Conservation (phyloP, 805 yeast species). For the Starmerella cellae region DNA sequence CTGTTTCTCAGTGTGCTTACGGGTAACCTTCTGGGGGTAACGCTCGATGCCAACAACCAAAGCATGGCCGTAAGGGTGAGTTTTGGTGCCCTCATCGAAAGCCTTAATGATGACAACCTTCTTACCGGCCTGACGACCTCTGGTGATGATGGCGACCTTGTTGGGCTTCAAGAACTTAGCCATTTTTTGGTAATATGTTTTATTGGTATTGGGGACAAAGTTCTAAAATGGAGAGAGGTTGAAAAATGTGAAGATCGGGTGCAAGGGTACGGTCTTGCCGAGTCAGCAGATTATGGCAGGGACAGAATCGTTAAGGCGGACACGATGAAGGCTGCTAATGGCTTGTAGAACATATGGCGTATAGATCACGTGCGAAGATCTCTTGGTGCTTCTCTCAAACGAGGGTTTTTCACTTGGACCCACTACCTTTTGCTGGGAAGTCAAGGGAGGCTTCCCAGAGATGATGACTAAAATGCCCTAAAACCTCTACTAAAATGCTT, state of each 20-base stretch:
- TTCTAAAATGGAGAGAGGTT: conserved; percentile 1
- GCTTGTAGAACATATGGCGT: too few species aligned
- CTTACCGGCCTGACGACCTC: conserved; percentile 99
- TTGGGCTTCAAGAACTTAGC: conserved; percentile 99
- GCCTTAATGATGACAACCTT: conserved; percentile 98
- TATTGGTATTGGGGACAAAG: not conserved
- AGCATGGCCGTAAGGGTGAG: conserved; percentile 99
- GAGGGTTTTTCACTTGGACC: too few species aligned
- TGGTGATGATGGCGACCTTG: conserved; percentile 99
- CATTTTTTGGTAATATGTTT: conserved; percentile 35
- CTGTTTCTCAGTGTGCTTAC: conserved; percentile 90
- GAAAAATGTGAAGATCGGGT: conserved; percentile 10
- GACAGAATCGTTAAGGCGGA: too few species aligned
- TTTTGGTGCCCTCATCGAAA: conserved; percentile 96
- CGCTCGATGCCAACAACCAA: conserved; percentile 99
- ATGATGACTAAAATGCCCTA: too few species aligned
- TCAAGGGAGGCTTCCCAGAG: too few species aligned
- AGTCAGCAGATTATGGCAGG: conserved; percentile 1
- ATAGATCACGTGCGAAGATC: too few species aligned
- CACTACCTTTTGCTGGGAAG: too few species aligned
- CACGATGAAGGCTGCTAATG: too few species aligned
- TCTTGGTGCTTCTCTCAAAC: too few species aligned
- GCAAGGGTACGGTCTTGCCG: conserved; percentile 1
- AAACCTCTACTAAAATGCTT: too few species aligned
- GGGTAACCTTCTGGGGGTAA: conserved; percentile 93